Evolutionary conservation across 495 filamentous ascomycete genomes (phyloP).

Genomic region (Cairneyella variabilis): DNA sequence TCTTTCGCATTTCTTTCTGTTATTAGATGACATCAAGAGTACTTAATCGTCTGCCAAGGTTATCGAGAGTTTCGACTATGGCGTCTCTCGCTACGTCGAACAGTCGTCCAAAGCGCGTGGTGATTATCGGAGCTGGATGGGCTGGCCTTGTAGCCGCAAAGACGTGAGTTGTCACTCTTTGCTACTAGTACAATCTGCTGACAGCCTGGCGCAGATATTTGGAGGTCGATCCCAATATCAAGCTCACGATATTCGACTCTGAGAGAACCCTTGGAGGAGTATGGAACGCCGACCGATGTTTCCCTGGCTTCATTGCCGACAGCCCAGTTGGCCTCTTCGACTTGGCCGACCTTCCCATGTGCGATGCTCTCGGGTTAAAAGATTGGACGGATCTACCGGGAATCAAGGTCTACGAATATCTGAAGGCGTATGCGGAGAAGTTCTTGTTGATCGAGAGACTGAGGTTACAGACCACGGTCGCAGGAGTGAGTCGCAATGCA

Average conservation of each 20-base stretch:
- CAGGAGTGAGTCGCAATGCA: background rate
- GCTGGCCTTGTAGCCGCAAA: too few relatives aligned
- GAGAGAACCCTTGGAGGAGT: conserved; percentile 42
- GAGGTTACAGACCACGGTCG: conserved; percentile 30
- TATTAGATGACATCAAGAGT: too few relatives aligned
- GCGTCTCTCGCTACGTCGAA: too few relatives aligned
- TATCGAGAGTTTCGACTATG: too few relatives aligned
- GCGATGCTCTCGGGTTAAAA: conserved; percentile 21
- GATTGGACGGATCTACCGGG: conserved; percentile 30
- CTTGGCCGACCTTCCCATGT: conserved; percentile 33
- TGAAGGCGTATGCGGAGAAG: conserved; percentile 28
- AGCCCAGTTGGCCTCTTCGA: conserved; percentile 37
- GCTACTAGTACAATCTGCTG: too few relatives aligned
- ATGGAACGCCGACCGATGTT: conserved; percentile 44
- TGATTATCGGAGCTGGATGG: too few relatives aligned
- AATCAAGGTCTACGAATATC: conserved; percentile 29
- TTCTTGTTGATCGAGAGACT: conserved; percentile 30
- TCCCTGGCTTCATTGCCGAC: conserved; percentile 41
- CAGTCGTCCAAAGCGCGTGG: too few relatives aligned
- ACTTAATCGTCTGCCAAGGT: too few relatives aligned
- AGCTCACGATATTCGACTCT: conserved; percentile 43
- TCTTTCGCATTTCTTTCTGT: too few relatives aligned
- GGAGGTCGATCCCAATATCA: conserved; percentile 24
- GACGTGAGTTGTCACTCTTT: too few relatives aligned
- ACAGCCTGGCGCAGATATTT: background rate